Evolutionary conservation across 495 filamentous ascomycete species (phyloP), one percentile per base, ranked within the genome.

Genomic region (Entonaema liquescens): DNA sequence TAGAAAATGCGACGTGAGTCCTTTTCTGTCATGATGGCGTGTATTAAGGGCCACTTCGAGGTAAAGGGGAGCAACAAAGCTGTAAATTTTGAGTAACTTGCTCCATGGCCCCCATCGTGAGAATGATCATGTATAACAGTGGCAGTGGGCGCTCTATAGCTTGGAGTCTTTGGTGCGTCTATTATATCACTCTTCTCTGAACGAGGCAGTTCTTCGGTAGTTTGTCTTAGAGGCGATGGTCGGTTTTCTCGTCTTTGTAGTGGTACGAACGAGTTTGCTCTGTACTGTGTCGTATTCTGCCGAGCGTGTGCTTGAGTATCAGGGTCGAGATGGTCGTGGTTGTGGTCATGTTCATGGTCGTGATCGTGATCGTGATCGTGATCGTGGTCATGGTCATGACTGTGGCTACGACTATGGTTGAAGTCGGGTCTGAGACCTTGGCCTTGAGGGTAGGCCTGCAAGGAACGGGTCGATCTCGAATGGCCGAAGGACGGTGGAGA

Each of bases 1-100:
- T 98, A 99, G 73, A 97, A 95, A 66, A 99, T 99, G 29, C 95
- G 88, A 36, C 95, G 88, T 7, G 96, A 98, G 78, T 99, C 95
- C 72, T 93, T 95, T 71, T 97, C 94, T 25, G 90, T 86, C 65
- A 99, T 79, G 65, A 99, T 93, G 62, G 92, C 89, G 64, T 97
- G 89, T 13, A 97, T 66, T 13, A 98, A 77, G 2, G 94, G 93
- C 79, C 89, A 95, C 28, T 82, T 83, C 59, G 91, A 84, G 17
- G 89, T 89, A 36, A 84, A 82, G 0, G 81, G 84, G 21, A 97
- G 80, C 19, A 97, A 76, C 44, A 90, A 84, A 13, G 83, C 87
- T 19, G 91, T 92, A 54, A 93, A 79, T 64, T 72, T 82, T 5
- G 91, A 92, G 35, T 65, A 77, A 21, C 84, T 68, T 23, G 76